Evolutionary conservation across 2,329 filamentous ascomycete species (phyloP).

Genomic region (Penicillium concentricum): DNA sequence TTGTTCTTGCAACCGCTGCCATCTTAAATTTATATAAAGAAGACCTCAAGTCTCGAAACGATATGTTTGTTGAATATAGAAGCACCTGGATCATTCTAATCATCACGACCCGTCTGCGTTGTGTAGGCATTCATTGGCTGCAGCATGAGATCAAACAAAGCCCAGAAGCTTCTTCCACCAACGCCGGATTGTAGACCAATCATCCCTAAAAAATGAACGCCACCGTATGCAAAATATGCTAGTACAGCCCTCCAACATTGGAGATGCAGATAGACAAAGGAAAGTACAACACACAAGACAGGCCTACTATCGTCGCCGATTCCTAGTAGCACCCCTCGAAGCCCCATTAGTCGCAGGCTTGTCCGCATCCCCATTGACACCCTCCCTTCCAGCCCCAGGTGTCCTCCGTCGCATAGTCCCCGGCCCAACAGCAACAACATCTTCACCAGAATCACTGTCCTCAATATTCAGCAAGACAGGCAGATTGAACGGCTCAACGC

Average conservation of each 20-base stretch:
- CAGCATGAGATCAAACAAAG: neutral
- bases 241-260: neutral
- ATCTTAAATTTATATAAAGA: too few relatives aligned
- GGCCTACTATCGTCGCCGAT: slow-evolving; percentile 30
- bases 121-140: neutral
- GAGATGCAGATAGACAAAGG: neutral
- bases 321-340: slow-evolving; percentile 23
- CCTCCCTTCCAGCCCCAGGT: slow-evolving; percentile 69
- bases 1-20: neutral
- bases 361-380: slow-evolving; percentile 37
- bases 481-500: slow-evolving; percentile 71
- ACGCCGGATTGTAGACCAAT: neutral
- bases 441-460: slow-evolving; percentile 93
- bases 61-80: neutral
- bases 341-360: slow-evolving; percentile 28
- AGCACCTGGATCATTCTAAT: neutral
- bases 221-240: neutral
- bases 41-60: neutral
- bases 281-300: neutral
- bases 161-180: neutral
- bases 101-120: neutral
- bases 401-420: slow-evolving; percentile 88
- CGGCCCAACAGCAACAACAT: slow-evolving; percentile 65
- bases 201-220: neutral
- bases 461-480: slow-evolving; percentile 90